A percentile compares a stretch with the other conserved stretches of the same genome.
phyloP scores from a whole-genome alignment of 2,329 filamentous ascomycete genomes.

The Verticillium albo-atrum region DNA sequence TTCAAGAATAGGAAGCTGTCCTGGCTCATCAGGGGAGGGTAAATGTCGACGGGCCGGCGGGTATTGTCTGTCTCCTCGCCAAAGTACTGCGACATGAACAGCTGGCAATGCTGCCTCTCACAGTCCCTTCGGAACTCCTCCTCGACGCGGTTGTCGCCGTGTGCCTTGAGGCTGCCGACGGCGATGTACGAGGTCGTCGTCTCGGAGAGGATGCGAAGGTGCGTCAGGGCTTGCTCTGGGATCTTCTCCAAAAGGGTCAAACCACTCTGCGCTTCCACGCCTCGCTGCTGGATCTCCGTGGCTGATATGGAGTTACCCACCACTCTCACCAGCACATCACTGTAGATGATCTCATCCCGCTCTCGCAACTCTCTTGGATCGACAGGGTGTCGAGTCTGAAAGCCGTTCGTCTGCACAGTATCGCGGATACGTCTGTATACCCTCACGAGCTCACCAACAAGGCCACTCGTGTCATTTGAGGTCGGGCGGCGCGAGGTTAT shows the following conservation, averaged over 20 bases:
- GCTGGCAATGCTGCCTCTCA: slow-evolving; percentile 67
- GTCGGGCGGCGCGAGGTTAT: slow-evolving; percentile 26
- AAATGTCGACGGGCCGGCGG: slow-evolving; percentile 38
- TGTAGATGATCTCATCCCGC: slow-evolving; percentile 43
- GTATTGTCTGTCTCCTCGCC: slow-evolving; percentile 35
- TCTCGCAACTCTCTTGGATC: slow-evolving; percentile 19
- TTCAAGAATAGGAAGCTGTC: slow-evolving; percentile 80
- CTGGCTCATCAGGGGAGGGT: slow-evolving; percentile 56
- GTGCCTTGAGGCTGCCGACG: slow-evolving; percentile 63
- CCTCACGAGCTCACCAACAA: slow-evolving; percentile 50
- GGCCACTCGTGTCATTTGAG: slow-evolving; percentile 26
- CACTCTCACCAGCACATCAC: slow-evolving; percentile 58
- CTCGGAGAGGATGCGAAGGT: slow-evolving; percentile 83
- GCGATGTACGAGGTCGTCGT: slow-evolving; percentile 82
- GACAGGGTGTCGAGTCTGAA: slow-evolving; percentile 35
- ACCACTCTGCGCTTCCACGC: slow-evolving; percentile 68
- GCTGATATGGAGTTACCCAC: slow-evolving; percentile 84
- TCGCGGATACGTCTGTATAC: slow-evolving; percentile 59
- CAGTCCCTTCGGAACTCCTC: slow-evolving; percentile 64
- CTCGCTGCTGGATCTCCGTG: slow-evolving; percentile 87
- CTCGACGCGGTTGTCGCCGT: slow-evolving; percentile 56
- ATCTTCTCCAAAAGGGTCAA: slow-evolving; percentile 78
- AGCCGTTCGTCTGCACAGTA: slow-evolving; percentile 51
- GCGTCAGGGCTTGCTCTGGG: slow-evolving; percentile 76
- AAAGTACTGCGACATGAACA: slow-evolving; percentile 62